Percentiles rank a stretch among this genome's conserved stretches.
phyloP scores from a whole-genome alignment of 73 alveolate species.

The Paramecium pentaurelia region DNA sequence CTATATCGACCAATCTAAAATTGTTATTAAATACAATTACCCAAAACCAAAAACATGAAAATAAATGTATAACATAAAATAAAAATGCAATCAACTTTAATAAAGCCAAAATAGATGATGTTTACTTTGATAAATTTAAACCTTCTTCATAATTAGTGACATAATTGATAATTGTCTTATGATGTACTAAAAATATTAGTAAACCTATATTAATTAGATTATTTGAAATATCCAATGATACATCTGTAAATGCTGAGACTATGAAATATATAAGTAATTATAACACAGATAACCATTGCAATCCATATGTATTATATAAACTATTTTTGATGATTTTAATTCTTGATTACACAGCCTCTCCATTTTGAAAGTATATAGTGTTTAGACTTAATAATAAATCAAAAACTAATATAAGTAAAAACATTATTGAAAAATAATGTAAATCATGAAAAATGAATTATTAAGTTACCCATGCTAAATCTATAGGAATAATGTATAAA shows the following conservation, averaged over 20 bases:
- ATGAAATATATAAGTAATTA: background rate
- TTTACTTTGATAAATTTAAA: background rate
- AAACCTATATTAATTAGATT: background rate
- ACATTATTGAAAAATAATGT: background rate
- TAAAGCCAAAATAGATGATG: background rate
- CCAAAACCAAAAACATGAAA: slow-evolving; percentile 39
- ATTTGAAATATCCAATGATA: background rate
- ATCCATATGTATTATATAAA: background rate
- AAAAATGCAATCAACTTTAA: background rate
- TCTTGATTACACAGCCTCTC: background rate
- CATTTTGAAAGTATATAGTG: background rate
- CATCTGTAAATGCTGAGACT: background rate
- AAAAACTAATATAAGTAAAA: background rate
- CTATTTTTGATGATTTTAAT: background rate
- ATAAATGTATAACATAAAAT: background rate
- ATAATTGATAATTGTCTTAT: background rate
- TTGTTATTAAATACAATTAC: background rate
- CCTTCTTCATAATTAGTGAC: background rate
- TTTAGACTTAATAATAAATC: background rate
- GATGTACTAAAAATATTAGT: slow-evolving; percentile 5
- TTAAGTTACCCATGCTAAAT: background rate
- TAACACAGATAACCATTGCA: background rate
- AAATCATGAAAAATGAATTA: background rate
- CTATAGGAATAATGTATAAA: slow-evolving; percentile 24
- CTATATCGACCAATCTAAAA: slow-evolving; percentile 1